Base-by-base conservation (phyloP, 305 asterid species). In the Petunia hybrid region DNA sequence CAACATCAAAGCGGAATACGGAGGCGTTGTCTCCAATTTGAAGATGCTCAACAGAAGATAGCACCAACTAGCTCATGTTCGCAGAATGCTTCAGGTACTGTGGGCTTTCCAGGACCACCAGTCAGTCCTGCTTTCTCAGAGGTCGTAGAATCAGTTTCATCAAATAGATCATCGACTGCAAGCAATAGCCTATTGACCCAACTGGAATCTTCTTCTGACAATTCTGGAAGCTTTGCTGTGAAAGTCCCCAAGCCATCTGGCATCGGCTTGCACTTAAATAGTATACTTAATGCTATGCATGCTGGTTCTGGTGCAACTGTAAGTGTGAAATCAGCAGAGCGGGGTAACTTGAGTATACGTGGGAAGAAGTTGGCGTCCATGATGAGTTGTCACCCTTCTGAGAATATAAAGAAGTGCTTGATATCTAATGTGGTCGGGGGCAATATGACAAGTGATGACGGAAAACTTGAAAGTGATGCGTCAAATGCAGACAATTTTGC, bases 231-330 rank as follows among this genome's bases (percentile, higher is more conserved):
- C 59, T 59, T 40, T 75, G 74, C 36, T 53, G 39, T 76, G 55
- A 80, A 82, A 81, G 77, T 80, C 82, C 87, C 91, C 83, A 93
- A 85, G 87, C 92, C 89, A 56, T 88, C 92, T 57, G 93, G 93
- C 76, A 86, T 90, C 79, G 98, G 97, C 83, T 90, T 92, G 89
- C 97, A 94, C 85, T 89, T 94, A 79, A 94, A 91, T 78, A 94
- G 97, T 82, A 83, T 94, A 80, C 85, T 90, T 85, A 89, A 81
- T 82, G 78, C 89, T 71, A 88, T 83, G 80, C 89, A 80, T 82
- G 71, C 84, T 45, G 92, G 88, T 77, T 77, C 90, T 82, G 89
- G 85, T 82, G 85, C 89, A 78, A 82, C 61, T 59, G 57, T 89
- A 83, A 84, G 85, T 38, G 71, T 85, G 85, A 87, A 83, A 84